Evolutionary conservation across 176 grass and related monocot genomes (phyloP), one percentile per base, ranked within the genome.

Genomic region (Metroxylon sagu): DNA sequence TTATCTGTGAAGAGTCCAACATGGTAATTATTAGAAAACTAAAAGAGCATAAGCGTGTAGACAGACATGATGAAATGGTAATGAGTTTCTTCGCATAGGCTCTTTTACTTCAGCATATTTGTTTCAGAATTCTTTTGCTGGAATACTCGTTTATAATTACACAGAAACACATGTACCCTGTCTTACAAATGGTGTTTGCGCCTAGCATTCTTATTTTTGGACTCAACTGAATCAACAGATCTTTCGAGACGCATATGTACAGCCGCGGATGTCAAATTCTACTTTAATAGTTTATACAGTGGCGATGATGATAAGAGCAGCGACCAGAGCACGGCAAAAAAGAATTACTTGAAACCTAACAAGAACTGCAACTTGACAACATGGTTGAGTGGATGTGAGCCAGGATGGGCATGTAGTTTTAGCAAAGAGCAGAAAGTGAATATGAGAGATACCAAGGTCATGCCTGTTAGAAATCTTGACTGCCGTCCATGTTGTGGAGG

Each of bases 321-420:
- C 0, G 35, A 43, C 2, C 10, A 43, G 35, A 43, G 8, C 35
- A 43, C 2, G 0, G 14, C 35, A 14, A 75, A 72, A 29, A 83
- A 85, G 70, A 96, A 84, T 58, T 90, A 96, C 26, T 59, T 96
- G 5, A 85, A 60, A 72, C 80, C 91, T 0, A 96, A 96, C 72
- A 85, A 82, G 64, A 96, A 96, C 67, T 96, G 91, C 80, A 96
- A 96, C 54, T 78, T 96, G 17, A 82, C 83, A 2, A 72, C 91
- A 12, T 96, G 92, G 92, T 64, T 81, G 6, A 75, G 74, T n/a
- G 90, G 90, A 14, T 95, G 90, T 29, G 90, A 95, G 48, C 79
- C 90, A 5, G 90, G 90, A 26, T 95, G 90, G 85, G 74, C 75
- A 19, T 95, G 90, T 67, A 67, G 79, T 19, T 70, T 71, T 4